Base-by-base conservation (phyloP, 2,329 filamentous ascomycete genomes). In the Fusarium siculi region DNA sequence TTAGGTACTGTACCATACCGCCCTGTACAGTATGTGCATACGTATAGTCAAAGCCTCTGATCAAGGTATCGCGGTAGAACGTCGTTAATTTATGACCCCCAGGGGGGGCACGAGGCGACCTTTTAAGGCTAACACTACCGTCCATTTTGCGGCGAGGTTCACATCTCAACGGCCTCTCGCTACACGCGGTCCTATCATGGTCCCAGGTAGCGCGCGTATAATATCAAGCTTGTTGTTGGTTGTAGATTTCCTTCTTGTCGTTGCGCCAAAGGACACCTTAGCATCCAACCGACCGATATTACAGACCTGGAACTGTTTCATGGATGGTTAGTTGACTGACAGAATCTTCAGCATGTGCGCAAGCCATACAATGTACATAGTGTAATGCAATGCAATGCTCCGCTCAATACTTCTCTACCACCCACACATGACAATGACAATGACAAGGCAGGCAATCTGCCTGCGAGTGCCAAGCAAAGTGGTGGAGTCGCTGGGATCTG, bases 361-460 rank as follows among this genome's bases (percentile, higher is more conserved):
- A 36, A 47, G 54, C 37, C 21, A 55, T 25, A 12, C n/a, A 52
- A 52, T 36, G 49, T 36, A 46, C 23, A 19, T 46, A 34, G 42
- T 44, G 50, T 14, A 55, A 42, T 43, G 53, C 39, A 44, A 44
- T 44, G 52, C 37, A 46, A 56, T 56, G 53, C 69, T 71, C 68
- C 68, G 63, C 62, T 58, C 56, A 62, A 23, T 43, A 52, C 50
- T 59, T 59, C 44, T 46, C 47, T 50, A 19, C 47, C 46, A 32
- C 46, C 46, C 28, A 47, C 66, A 36, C 58, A 47, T 53, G 57
- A 54, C 55, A 66, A 49, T 28, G n/a, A 25, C 42, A 58, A 50
- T 65, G 68, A 55, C 68, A 55, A 72, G 54, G 59, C 50, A 72
- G 37, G 64, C 50, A 72, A 72, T 72, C 70, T 72, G 59, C 70